Conservation (phyloP, 805 yeast genomes). For the Saitoella complicata region DNA sequence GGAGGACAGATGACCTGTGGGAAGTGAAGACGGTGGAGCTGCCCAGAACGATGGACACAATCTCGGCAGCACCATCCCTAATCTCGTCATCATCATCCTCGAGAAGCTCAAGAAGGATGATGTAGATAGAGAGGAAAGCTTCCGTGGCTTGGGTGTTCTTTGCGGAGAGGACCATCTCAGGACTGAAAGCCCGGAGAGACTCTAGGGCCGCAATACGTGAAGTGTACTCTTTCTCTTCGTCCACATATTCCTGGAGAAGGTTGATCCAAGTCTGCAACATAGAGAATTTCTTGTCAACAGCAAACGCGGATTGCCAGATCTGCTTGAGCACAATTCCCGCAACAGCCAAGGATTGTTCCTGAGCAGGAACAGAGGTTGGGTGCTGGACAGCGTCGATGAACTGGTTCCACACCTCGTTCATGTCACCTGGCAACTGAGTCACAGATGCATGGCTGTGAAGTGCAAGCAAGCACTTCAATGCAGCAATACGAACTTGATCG, state of each 20-base stretch:
- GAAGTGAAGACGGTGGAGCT: constrained; percentile 7
- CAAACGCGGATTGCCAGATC: neutral
- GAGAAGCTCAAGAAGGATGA: constrained; percentile 22
- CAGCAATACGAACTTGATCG: no score
- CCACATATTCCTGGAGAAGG: neutral
- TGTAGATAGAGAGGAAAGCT: constrained; percentile 8
- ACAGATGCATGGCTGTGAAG: no score
- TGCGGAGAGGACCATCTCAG: neutral
- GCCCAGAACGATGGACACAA: constrained; percentile 22
- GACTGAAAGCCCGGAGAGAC: neutral
- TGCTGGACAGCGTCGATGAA: neutral
- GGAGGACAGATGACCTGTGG: constrained; percentile 19
- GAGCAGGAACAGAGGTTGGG: neutral
- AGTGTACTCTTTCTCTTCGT: constrained; percentile 29
- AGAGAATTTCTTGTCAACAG: constrained; percentile 10
- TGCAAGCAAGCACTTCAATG: no score
- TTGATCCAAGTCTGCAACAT: constrained; percentile 14
- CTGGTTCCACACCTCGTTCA: neutral
- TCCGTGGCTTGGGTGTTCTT: neutral
- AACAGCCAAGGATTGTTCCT: neutral
- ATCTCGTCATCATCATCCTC: constrained; percentile 55
- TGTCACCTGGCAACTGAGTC: neutral
- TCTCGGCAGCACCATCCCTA: constrained; percentile 31
- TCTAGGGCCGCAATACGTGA: constrained; percentile 26
- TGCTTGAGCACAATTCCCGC: neutral